Evolutionary conservation across 2,329 filamentous ascomycete species (phyloP), one percentile per base, ranked within the genome.

Genomic region (Aureobasidium pullulans): DNA sequence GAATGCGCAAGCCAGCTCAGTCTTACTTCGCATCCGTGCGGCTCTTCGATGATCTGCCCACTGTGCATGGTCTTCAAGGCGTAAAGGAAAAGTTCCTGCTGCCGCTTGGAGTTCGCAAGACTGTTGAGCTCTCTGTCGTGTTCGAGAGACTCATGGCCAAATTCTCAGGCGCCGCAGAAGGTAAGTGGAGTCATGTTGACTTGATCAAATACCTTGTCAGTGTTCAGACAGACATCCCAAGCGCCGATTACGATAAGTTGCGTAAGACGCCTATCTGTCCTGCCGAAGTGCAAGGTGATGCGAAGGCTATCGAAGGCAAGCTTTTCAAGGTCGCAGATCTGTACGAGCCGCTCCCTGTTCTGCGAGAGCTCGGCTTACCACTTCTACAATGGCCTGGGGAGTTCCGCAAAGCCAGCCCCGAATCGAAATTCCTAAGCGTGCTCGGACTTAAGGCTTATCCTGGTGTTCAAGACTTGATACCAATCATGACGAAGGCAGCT

Each of bases 21-120:
- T 86, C 94, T 0, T 99, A 96, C 72, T 96, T 99, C 68, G 85
- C 89, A 1, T 88, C 84, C n/a, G 94, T 99, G 39, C 94, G 90
- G 70, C 78, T 99, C 0, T 99, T 99, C 68, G 91, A 96, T 62
- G 94, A 99, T 70, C 78, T 99, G 15, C 92, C 94, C 0, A 86
- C 87, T 11, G 85, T 97, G 1, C 83, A 86, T 64, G 84, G 84
- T 11, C 84, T 92, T 44, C 84, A 87, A 42, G 84, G 85, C 34
- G 83, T 96, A 11, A 97, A 96, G 70, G 93, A 97, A 47, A 96
- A 95, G 70, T 89, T 99, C 62, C 74, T 99, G 44, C 76, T 82
- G 2, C 83, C 89, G 1, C 78, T 99, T 34, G 93, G 94, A 3
- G 92, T 99, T 29, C 85, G 94, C 61, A 97, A 97, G 76, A 99